Percentiles rank a stretch among this genome's conserved stretches.
Evolutionary conservation across 345 rosid genomes (phyloP).

Genomic region (Capsella bursapastoris): DNA sequence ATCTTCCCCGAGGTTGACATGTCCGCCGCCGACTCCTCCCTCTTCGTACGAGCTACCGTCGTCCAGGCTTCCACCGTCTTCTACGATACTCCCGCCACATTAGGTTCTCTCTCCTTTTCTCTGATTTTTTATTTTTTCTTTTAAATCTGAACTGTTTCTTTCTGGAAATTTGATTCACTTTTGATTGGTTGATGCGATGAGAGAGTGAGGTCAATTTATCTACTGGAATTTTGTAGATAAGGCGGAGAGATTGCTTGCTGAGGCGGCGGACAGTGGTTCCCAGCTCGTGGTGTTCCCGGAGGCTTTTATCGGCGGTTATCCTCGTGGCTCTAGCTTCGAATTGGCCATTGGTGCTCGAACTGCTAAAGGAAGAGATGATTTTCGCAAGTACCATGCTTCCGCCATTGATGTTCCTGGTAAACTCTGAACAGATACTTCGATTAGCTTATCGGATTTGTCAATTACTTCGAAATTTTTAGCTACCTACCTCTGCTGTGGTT

Average conservation of each 20-base stretch:
- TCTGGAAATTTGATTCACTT: no score
- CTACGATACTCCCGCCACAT: constrained; percentile 90
- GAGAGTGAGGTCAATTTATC: neutral
- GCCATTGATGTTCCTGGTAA: constrained; percentile 92
- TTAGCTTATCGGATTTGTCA: neutral
- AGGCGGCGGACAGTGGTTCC: constrained; percentile 86
- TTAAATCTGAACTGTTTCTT: neutral
- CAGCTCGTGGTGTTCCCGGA: constrained; percentile 95
- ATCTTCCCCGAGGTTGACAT: constrained; percentile 80
- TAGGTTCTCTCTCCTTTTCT: constrained; percentile 50
- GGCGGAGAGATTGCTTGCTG: constrained; percentile 87
- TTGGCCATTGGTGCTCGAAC: constrained; percentile 72
- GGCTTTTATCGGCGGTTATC: constrained; percentile 92
- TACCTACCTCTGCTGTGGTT: neutral
- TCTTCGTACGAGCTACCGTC: constrained; percentile 81
- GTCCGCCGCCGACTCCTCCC: constrained; percentile 63
- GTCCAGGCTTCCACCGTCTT: constrained; percentile 92
- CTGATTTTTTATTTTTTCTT: neutral
- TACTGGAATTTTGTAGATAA: constrained; percentile 53
- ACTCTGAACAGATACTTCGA: neutral
- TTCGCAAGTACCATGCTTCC: constrained; percentile 80
- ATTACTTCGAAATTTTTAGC: neutral
- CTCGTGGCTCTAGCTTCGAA: constrained; percentile 87
- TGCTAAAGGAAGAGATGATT: constrained; percentile 82
- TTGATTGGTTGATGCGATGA: constrained; percentile 10